Evolutionary conservation across 805 yeast species (phyloP).

Genomic region (Brettanomyces naardenensis): DNA sequence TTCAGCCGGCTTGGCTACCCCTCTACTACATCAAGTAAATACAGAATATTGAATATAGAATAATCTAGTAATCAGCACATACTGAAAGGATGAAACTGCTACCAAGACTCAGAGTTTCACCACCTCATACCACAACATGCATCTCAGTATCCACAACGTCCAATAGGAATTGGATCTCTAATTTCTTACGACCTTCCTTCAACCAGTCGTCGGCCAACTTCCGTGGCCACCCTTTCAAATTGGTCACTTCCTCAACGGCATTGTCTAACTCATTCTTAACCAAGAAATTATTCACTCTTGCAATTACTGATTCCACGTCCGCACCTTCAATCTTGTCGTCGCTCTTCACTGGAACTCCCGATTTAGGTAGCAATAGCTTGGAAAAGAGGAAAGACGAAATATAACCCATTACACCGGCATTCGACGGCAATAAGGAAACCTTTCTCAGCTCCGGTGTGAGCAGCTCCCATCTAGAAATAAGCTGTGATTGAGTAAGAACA

Average conservation of each 20-base stretch:
- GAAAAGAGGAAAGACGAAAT: conserved; percentile 73
- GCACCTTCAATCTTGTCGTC: conserved; percentile 40
- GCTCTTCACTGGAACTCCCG: conserved; percentile 52
- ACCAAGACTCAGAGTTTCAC: no score
- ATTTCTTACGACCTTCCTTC: conserved; percentile 76
- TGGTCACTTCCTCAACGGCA: conserved; percentile 89
- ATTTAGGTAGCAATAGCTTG: conserved; percentile 64
- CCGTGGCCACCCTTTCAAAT: conserved; percentile 89
- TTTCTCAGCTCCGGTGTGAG: conserved; percentile 82
- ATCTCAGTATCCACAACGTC: conserved; percentile 61
- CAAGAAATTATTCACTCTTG: conserved; percentile 73
- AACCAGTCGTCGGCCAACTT: conserved; percentile 90
- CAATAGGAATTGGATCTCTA: conserved; percentile 79
- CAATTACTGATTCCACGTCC: conserved; percentile 83
- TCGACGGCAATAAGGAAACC: conserved; percentile 84
- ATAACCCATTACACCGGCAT: conserved; percentile 94
- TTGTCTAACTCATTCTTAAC: conserved; percentile 68
- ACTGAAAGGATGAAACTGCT: no score
- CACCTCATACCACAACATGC: conserved; percentile 28
- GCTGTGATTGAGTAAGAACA: conserved; percentile 69
- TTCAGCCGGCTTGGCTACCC: no score
- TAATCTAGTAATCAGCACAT: no score
- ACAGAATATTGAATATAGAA: no score
- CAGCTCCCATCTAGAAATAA: conserved; percentile 70
- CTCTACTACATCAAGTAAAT: no score